phyloP scores from a whole-genome alignment of 805 yeast genomes.

The Saccharomyces cerevisiae region DNA sequence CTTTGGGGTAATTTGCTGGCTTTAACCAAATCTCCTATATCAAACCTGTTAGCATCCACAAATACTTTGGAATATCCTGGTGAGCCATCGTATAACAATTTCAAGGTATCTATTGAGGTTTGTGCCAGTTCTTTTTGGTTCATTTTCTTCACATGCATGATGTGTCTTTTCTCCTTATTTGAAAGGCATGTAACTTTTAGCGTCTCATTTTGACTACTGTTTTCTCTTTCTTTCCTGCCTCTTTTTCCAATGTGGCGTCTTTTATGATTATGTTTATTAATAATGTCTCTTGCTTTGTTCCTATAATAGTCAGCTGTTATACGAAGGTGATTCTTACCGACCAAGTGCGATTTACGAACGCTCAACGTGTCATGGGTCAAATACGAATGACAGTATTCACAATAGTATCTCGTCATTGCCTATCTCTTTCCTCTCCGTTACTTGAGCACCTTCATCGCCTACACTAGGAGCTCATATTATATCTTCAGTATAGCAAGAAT shows the following conservation, averaged over 20 bases:
- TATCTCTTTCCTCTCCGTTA: neutral
- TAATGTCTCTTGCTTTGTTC: conserved; percentile 19
- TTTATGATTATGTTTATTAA: neutral
- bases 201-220: conserved; percentile 29
- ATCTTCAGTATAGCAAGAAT: neutral
- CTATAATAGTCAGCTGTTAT: conserved; percentile 71
- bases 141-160: conserved; percentile 10
- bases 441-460: too few species aligned
- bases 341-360: conserved; percentile 71
- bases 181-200: conserved; percentile 13
- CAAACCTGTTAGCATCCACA: conserved; percentile 18
- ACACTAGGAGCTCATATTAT: too few species aligned
- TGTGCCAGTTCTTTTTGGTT: conserved; percentile 13
- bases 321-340: conserved; percentile 68
- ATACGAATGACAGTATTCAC: conserved; percentile 77
- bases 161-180: conserved; percentile 15
- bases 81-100: conserved; percentile 21
- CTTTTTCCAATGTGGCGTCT: neutral
- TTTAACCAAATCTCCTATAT: conserved; percentile 22
- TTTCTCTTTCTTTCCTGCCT: conserved; percentile 21
- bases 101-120: neutral
- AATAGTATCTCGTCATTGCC: conserved; percentile 62
- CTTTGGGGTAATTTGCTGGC: conserved; percentile 22
- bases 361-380: conserved; percentile 84
- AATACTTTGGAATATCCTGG: conserved; percentile 28